Base-by-base conservation (phyloP, 2,329 filamentous ascomycete species). In the Dactylellina haptotyla region DNA sequence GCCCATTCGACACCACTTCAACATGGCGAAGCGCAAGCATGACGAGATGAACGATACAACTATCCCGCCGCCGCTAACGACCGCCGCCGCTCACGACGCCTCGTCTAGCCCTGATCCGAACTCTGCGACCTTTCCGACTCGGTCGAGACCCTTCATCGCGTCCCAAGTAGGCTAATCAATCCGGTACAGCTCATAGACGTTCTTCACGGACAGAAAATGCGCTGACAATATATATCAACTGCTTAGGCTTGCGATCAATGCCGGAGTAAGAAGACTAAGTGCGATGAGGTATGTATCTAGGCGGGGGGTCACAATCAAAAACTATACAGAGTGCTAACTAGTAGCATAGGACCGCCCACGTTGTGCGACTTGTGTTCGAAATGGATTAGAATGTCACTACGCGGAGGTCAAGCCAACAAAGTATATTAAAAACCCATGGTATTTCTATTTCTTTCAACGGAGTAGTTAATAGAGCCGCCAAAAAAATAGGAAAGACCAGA, bases 361-460 rank as follows among this genome's bases (percentile, higher is more conserved):
- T 51, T 86, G 85, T 75, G 84, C 84, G 28, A 81, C 85, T 53
- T 86, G 85, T 79, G 83, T 82, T 75, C 79, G 80, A 12, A 81
- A 83, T 46, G 83, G 83, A 5, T 72, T 84, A 30, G 83, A 84
- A 16, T 86, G 85, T 78, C 81, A 81, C 45, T 86, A 85, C 76
- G 84, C 84, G 72, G 83, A 85, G 76, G 83, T 84, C 66, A 84
- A 85, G 76, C 81, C 83, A 10, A 85, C 84, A 37, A 85, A 85
- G 83, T 84, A 76, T 16, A 8, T 34, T 14, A 48, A 18, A 20
- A 39, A 2, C 9, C 2, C 30, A n/a, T n/a, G n/a, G n/a, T n/a
- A n/a, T n/a, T n/a, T n/a, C n/a, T n/a, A n/a, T n/a, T n/a, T n/a
- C n/a, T n/a, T n/a, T n/a, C n/a, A n/a, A n/a, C n/a, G n/a, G n/a